These are phyloP conservation scores for Phytophthora palmivora DNA, from an alignment of 352 stramenopile genomes.

Conservation along the genomic window DNA sequence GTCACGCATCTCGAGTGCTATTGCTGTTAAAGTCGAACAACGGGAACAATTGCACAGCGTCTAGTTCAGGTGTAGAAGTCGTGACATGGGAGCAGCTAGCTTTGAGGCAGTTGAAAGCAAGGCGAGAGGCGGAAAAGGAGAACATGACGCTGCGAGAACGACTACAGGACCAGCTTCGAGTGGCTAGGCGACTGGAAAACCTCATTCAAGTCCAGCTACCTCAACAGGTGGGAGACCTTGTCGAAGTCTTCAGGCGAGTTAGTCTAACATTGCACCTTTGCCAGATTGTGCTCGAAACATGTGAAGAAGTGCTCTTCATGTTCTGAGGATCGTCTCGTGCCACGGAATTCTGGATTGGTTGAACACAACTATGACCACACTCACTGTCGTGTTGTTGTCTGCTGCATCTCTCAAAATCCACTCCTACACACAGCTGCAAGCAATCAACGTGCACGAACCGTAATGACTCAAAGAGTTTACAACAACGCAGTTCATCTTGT, in stretches of 20 bases:
- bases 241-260: background rate
- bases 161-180: conserved; percentile 40
- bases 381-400: background rate
- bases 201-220: conserved; percentile 11
- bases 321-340: no score
- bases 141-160: conserved; percentile 34
- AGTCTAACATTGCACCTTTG: background rate
- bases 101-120: conserved; percentile 12
- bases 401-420: background rate
- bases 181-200: conserved; percentile 36
- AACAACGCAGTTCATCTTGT: no score
- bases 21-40: no score
- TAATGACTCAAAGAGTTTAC: no score
- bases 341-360: no score
- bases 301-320: background rate
- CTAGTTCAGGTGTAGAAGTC: no score
- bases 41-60: no score
- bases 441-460: background rate
- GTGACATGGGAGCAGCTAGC: conserved; percentile 17
- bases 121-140: conserved; percentile 34
- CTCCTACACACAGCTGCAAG: background rate
- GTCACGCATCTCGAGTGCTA: no score
- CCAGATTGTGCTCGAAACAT: background rate
- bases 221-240: background rate
- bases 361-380: background rate